These are phyloP conservation scores for Tetrapisispora pingtungensis DNA, from an alignment of 805 yeast species.

Conservation along the genomic window DNA sequence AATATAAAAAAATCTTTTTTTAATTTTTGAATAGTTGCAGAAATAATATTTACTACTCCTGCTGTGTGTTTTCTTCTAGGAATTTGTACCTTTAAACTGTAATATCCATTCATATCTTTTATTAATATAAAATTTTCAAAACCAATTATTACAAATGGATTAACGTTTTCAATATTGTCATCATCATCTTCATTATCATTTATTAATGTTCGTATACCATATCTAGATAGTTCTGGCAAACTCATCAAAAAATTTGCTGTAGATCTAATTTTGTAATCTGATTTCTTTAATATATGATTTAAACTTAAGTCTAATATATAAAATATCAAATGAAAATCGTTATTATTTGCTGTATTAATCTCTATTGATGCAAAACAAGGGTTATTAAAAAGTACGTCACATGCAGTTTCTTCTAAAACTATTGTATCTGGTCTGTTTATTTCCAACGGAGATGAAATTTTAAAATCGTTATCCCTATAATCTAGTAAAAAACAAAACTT, in stretches of 20 bases:
- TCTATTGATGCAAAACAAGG: slow-evolving; percentile 82
- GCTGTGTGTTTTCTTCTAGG: slow-evolving; percentile 37
- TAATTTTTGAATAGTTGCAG: slow-evolving; percentile 56
- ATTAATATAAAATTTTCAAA: slow-evolving; percentile 46
- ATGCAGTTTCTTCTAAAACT: slow-evolving; percentile 43
- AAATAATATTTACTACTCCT: slow-evolving; percentile 32
- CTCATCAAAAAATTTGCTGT: slow-evolving; percentile 47
- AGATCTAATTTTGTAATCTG: slow-evolving; percentile 29
- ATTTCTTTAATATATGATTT: slow-evolving; percentile 54
- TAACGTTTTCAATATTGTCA: slow-evolving; percentile 56
- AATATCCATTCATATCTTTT: slow-evolving; percentile 33
- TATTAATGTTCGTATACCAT: slow-evolving; percentile 10
- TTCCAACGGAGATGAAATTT: slow-evolving; percentile 67
- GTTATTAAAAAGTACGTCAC: slow-evolving; percentile 73
- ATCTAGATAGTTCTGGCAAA: slow-evolving; percentile 42
- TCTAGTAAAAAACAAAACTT: slow-evolving; percentile 61
- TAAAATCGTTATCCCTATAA: slow-evolving; percentile 39
- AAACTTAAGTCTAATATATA: slow-evolving; percentile 83
- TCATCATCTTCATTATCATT: slow-evolving; percentile 10
- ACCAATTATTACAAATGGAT: slow-evolving; percentile 41
- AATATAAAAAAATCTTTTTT: slow-evolving; percentile 55
- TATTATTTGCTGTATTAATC: slow-evolving; percentile 37
- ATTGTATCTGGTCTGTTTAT: slow-evolving; percentile 42
- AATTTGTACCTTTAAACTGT: slow-evolving; percentile 37
- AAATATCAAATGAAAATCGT: slow-evolving; percentile 39